Evolutionary conservation across 305 asterid species (phyloP).

Genomic region (Fraxinus greggii): DNA sequence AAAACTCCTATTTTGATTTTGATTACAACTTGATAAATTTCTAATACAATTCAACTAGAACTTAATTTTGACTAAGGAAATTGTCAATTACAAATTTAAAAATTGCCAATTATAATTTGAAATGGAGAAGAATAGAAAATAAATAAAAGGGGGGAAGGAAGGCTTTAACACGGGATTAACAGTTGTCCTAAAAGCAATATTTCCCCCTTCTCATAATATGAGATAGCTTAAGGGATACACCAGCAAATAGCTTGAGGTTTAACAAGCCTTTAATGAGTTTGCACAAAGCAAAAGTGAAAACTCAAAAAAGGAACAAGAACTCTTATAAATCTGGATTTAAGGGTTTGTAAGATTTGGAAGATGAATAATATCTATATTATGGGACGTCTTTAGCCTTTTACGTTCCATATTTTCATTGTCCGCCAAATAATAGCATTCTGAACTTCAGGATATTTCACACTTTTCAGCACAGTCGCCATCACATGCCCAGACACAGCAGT

Average conservation of each 20-base stretch:
- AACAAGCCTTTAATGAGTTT: not conserved
- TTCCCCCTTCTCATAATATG: not conserved
- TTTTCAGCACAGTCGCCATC: not conserved
- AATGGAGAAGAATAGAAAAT: not conserved
- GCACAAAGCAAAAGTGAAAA: not conserved
- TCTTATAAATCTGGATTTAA: not conserved
- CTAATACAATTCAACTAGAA: no score
- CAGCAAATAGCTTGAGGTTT: not conserved
- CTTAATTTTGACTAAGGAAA: no score
- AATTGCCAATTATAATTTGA: no score
- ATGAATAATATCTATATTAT: not conserved
- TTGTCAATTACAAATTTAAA: no score
- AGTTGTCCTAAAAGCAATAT: not conserved
- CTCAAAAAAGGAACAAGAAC: not conserved
- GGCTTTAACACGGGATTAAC: not conserved
- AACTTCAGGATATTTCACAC: not conserved
- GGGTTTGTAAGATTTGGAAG: not conserved
- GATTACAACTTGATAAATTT: no score
- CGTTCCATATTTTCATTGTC: not conserved
- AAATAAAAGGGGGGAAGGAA: not conserved
- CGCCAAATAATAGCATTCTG: not conserved
- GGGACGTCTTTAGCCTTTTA: not conserved
- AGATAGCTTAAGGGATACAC: not conserved
- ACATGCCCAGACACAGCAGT: not conserved
- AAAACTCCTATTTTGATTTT: no score